Evolutionary conservation across 495 filamentous ascomycete species (phyloP).

Genomic region (Penicillium tannophilum): DNA sequence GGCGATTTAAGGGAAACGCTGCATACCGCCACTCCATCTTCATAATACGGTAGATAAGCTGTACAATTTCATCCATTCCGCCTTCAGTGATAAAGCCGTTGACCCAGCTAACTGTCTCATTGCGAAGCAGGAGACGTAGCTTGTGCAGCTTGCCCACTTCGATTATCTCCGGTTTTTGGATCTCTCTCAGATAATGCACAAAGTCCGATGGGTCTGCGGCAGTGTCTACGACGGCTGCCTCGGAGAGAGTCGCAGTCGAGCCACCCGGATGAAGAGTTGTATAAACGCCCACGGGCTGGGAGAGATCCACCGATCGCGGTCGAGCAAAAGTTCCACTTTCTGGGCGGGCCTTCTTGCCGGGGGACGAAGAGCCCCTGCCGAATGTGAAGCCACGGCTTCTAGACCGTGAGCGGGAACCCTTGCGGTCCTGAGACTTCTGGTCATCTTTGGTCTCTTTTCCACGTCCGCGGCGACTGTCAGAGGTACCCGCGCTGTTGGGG

Average conservation of each 20-base stretch:
- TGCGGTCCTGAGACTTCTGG: slow-evolving; percentile 44
- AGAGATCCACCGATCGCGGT: slow-evolving; percentile 46
- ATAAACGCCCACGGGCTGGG: slow-evolving; percentile 48
- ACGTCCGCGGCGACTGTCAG: slow-evolving; percentile 46
- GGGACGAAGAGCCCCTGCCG: slow-evolving; percentile 59
- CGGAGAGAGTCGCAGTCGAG: slow-evolving; percentile 46
- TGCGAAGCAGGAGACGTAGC: slow-evolving; percentile 82
- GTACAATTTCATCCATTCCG: slow-evolving; percentile 90
- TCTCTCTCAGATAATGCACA: slow-evolving; percentile 75
- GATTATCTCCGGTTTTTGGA: slow-evolving; percentile 74
- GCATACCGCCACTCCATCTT: slow-evolving; percentile 93
- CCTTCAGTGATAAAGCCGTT: slow-evolving; percentile 85
- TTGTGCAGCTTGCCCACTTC: slow-evolving; percentile 96
- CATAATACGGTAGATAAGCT: slow-evolving; percentile 84
- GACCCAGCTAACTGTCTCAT: slow-evolving; percentile 94
- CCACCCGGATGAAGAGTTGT: slow-evolving; percentile 47
- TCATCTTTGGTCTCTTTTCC: slow-evolving; percentile 44
- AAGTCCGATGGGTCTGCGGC: slow-evolving; percentile 72
- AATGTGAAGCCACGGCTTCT: slow-evolving; percentile 79
- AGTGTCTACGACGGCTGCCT: slow-evolving; percentile 46
- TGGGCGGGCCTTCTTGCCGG: slow-evolving; percentile 57
- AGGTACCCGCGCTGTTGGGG: slow-evolving; percentile 35
- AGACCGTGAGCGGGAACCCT: slow-evolving; percentile 60
- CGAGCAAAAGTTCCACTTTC: slow-evolving; percentile 45
- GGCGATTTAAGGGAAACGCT: slow-evolving; percentile 1